Evolutionary conservation across 2,329 filamentous ascomycete species (phyloP), one percentile per base, ranked within the genome.

Genomic region (Dryadomyces sulphureus): DNA sequence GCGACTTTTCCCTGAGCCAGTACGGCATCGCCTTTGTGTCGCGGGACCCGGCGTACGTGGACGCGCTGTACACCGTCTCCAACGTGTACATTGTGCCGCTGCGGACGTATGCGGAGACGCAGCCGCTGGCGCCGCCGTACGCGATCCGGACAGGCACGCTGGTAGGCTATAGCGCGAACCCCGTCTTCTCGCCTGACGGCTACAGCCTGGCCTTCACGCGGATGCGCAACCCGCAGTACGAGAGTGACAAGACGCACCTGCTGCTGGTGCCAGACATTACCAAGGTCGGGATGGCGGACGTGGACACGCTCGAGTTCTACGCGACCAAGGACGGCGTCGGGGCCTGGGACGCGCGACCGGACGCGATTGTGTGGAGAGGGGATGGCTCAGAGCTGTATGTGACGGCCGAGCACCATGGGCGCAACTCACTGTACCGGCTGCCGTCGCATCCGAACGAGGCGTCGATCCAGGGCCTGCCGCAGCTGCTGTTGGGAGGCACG

Each of bases 161-260:
- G 56, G 63, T 69, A 49, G 84, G 84, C 7, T 85, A 86, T 54
- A 76, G 72, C 21, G 68, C 68, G 17, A 66, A 65, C 3, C 87
- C 88, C 0, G 70, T 74, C 0, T 94, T 93, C 62, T 89, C 85
- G 3, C 77, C 77, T 4, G 72, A 82, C 55, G 84, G 85, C 9
- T 74, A 69, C 32, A 73, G 74, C 49, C 67, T 90, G 22, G 85
- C 77, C 2, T 94, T 93, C 59, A 69, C 85, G 25, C 77, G 84
- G 50, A 94, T 93, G 88, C 73, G 75, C 51, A 73, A 73, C 47
- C 70, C 76, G 44, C 77, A 81, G 49, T 94, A 94, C 59, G 88
- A 95, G 61, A 76, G 81, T 16, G 87, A 94, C 64, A 83, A 83
- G 60, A 73, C 81, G 39, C 73, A 79, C 39, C 65, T 87, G 4